Evolutionary conservation across 2,329 filamentous ascomycete species (phyloP).

Genomic region (Colletotrichum nymphaeae): DNA sequence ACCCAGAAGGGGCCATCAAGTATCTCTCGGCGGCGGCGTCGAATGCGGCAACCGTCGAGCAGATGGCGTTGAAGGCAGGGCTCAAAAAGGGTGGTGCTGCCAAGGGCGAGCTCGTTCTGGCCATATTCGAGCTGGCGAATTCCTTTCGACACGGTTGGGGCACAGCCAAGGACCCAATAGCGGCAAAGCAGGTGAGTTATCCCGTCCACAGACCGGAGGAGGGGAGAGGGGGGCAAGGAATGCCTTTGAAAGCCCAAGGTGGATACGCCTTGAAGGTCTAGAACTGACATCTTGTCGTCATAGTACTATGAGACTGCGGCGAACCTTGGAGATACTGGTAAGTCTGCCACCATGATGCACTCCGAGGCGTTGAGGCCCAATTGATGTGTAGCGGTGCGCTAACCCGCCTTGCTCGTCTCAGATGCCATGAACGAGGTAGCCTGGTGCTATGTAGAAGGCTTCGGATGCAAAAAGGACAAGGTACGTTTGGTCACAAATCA

Average conservation of each 20-base stretch:
- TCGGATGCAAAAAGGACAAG: constrained; percentile 98
- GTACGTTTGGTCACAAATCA: constrained; percentile 66
- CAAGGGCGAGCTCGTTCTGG: constrained; percentile 95
- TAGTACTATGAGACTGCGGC: constrained; percentile 98
- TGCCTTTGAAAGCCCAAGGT: neutral
- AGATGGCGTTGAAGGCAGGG: constrained; percentile 84
- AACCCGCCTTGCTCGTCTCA: constrained; percentile 44
- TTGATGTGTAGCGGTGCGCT: constrained; percentile 18
- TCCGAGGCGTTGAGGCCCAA: constrained; percentile 20
- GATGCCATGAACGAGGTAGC: constrained; percentile 98
- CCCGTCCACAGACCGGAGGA: neutral
- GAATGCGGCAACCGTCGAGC: constrained; percentile 89
- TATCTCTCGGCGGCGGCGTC: constrained; percentile 91
- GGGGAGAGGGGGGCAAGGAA: neutral
- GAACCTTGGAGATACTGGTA: constrained; percentile 89
- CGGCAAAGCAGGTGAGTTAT: constrained; percentile 75
- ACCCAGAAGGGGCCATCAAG: constrained; percentile 79
- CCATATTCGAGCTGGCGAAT: constrained; percentile 94
- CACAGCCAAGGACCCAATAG: constrained; percentile 84
- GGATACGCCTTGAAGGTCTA: neutral
- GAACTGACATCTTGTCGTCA: constrained; percentile 16
- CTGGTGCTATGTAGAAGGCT: constrained; percentile 97
- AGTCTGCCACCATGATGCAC: constrained; percentile 42
- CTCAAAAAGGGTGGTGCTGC: constrained; percentile 93
- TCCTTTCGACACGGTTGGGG: constrained; percentile 97